Evolutionary conservation across 495 filamentous ascomycete species (phyloP), one percentile per base, ranked within the genome.

Genomic region (Aspergillus baeticus): DNA sequence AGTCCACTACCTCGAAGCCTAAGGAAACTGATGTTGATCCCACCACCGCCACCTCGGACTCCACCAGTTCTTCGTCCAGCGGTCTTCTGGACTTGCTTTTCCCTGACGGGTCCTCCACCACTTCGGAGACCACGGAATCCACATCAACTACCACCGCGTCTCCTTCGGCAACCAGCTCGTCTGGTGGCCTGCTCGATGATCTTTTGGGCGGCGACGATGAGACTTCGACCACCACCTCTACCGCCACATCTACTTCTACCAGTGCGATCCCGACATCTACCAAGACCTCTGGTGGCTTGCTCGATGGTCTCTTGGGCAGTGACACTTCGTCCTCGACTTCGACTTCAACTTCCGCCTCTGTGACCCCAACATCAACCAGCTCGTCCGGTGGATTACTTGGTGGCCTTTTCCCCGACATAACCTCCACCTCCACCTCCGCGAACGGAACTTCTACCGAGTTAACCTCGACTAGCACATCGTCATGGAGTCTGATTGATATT

Each of bases 241-340:
- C 47, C 17, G 7, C 26, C 45, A n/a, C n/a, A n/a, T 2, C 26
- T n/a, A 13, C 20, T 11, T 21, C 52, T n/a, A 49, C 48, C 36
- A 23, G 33, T 46, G 23, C 36, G 49, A 20, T n/a, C 29, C 49
- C 49, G 47, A 46, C 31, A 17, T 20, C 48, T 3, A 42, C 55
- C 37, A 52, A 14, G 6, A 36, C 55, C 3, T 29, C 21, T 2
- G 44, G 45, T 22, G 54, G 45, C 5, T 48, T 46, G 10, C 20
- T 56, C 22, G 44, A 34, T 34, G 54, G 26, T 15, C 23, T 56
- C 26, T 35, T 38, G 22, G 26, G 23, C 14, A 42, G 34, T 38
- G 47, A 46, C 14, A 21, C 55, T 26, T 14, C 53, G 6, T 41
- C 43, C 43, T 53, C 57, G 42, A 35, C 36, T 39, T 43, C 46